Conservation (phyloP, 192 early-diverging fungal genomes). For the Backusella westeae region DNA sequence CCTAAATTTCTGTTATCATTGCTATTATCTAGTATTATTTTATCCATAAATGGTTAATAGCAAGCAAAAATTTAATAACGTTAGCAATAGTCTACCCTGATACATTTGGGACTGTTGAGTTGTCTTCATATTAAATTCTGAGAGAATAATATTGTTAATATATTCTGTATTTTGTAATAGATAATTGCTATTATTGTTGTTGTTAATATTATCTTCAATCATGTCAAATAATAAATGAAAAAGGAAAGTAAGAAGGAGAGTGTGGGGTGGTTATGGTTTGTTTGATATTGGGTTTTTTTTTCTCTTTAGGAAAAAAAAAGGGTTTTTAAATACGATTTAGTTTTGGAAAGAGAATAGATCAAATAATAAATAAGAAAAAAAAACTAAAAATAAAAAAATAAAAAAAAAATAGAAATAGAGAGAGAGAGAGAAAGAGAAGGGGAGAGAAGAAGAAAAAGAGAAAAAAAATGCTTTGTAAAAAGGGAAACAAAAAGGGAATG, state of each 20-base stretch:
- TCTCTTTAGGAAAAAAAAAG: not conserved
- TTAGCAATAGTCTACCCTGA: slow-evolving; percentile 5
- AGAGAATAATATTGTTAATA: not conserved
- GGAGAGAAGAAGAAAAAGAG: not conserved
- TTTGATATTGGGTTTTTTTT: not conserved
- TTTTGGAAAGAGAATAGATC: not conserved
- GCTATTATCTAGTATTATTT: not conserved
- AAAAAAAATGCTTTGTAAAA: not conserved
- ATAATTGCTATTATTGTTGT: not conserved
- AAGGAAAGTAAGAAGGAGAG: slow-evolving; percentile 12
- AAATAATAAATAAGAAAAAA: not conserved
- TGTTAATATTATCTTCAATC: not conserved
- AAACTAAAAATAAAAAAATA: not conserved
- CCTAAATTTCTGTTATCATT: not conserved
- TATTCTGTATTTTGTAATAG: not conserved
- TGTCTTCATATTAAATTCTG: not conserved
- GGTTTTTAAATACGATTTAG: not conserved
- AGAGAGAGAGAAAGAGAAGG: not conserved
- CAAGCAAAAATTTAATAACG: not conserved
- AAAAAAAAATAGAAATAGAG: not conserved
- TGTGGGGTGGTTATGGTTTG: not conserved
- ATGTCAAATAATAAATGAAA: slow-evolving; percentile 3
- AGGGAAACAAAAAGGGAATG: slow-evolving; percentile 3
- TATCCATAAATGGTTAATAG: not conserved
- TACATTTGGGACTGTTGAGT: not conserved